Conservation (phyloP, 2,329 filamentous ascomycete genomes). For the Cytospora paraplurivora region DNA sequence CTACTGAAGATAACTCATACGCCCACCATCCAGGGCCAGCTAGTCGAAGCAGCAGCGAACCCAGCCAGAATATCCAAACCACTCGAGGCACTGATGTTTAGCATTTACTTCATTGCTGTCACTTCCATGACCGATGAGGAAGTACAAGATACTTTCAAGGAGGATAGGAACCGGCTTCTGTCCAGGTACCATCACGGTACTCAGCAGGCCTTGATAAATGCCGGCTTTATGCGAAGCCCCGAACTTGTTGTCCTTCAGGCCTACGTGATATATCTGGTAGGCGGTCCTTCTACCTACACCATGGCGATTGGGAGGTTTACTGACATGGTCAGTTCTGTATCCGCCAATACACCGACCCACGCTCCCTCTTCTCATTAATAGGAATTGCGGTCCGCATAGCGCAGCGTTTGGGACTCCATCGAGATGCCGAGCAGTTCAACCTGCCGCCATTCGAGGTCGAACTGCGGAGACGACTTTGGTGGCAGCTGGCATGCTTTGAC, state of each 20-base stretch:
- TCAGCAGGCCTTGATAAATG: slow-evolving; percentile 67
- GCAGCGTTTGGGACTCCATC: slow-evolving; percentile 69
- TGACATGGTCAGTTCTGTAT: slow-evolving; percentile 53
- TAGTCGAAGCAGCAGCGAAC: slow-evolving; percentile 63
- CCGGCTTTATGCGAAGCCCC: slow-evolving; percentile 65
- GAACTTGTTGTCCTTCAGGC: slow-evolving; percentile 69
- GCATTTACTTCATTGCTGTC: slow-evolving; percentile 62
- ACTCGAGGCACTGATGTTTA: slow-evolving; percentile 69
- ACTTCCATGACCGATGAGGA: slow-evolving; percentile 60
- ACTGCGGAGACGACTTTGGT: slow-evolving; percentile 73
- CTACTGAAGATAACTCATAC: slow-evolving; percentile 69
- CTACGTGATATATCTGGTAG: slow-evolving; percentile 66
- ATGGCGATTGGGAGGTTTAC: slow-evolving; percentile 1
- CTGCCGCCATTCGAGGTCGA: slow-evolving; percentile 65
- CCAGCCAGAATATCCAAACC: slow-evolving; percentile 55
- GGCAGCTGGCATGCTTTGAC: slow-evolving; percentile 70
- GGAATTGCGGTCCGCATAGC: slow-evolving; percentile 68
- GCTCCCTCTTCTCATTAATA: slow-evolving; percentile 61
- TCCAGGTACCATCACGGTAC: slow-evolving; percentile 58
- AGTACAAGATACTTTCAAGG: slow-evolving; percentile 53
- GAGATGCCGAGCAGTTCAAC: slow-evolving; percentile 56
- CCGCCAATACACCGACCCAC: slow-evolving; percentile 61
- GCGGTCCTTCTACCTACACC: slow-evolving; percentile 30
- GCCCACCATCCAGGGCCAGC: slow-evolving; percentile 63
- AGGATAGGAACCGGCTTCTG: slow-evolving; percentile 54